Evolutionary conservation across 345 rosid species (phyloP), one percentile per base, ranked within the genome.

Genomic region (Bruguiera gymnorhiza): DNA sequence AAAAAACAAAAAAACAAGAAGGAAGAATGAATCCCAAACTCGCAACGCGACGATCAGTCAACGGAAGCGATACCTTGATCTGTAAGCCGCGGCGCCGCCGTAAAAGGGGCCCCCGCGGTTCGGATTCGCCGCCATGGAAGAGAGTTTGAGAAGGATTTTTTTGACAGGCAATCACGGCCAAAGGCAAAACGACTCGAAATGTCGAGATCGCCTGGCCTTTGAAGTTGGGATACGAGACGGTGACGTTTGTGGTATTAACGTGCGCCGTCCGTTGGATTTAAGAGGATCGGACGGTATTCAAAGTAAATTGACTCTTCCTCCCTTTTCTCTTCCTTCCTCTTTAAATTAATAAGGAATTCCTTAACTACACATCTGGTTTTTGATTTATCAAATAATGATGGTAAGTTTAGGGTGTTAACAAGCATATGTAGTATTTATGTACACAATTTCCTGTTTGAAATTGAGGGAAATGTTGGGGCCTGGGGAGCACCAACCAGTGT

Each of bases 11-110:
- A 43, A 43, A 43, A 43, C 16, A 61, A 5, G 16, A 5, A 7
- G 6, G 21, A 24, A 30, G 20, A 9, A 53, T 0, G 29, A 43
- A 61, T 24, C 19, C 9, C 5, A 39, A 62, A 57, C 65, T 69
- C 60, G 48, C 63, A 15, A 8, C 26, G 30, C 29, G 65, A 37
- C 9, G 62, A 64, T 24, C 63, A 31, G 29, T 15, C 15, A 30
- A 27, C 5, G 21, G 24, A 65, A 67, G 19, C 6, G 1, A 26
- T 52, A 86, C 90, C 83, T 82, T 26, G 98, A 89, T 78, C 94
- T 70, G 67, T 80, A 92, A 21, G 92, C 84, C 62, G 85, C 89
- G 0, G 88, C 88, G 31, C 87, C 89, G 19, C 91, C 89, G 84
- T 81, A 85, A 8, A 74, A 68, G 27, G 89, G 69, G 58, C 79